These are phyloP conservation scores for Exidia glandulosa DNA, from an alignment of 768 basidiomycete genomes.

Conservation along the genomic window DNA sequence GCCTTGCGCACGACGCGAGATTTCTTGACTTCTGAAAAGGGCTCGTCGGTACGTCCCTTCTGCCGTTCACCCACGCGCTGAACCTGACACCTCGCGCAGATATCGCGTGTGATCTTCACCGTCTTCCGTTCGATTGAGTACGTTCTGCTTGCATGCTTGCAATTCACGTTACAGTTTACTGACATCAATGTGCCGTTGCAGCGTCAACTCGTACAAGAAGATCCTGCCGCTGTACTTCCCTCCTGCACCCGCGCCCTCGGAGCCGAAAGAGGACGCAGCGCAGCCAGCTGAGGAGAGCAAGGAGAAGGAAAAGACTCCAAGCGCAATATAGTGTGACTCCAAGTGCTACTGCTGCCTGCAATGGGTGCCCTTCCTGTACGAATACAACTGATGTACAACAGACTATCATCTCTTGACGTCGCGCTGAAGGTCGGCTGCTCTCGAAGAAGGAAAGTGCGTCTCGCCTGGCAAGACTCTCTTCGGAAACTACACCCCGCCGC, in stretches of 20 bases:
- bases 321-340: too few relatives aligned
- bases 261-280: not conserved
- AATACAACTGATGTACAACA: too few relatives aligned
- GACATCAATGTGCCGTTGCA: not conserved
- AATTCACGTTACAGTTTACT: not conserved
- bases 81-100: slow-evolving; percentile 11
- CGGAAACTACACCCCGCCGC: too few relatives aligned
- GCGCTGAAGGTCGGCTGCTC: too few relatives aligned
- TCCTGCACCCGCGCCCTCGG: slow-evolving; percentile 5
- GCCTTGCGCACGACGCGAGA: slow-evolving; percentile 49
- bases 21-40: slow-evolving; percentile 44
- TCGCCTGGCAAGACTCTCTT: too few relatives aligned
- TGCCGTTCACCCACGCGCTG: slow-evolving; percentile 18
- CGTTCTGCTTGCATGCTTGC: slow-evolving; percentile 51
- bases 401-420: too few relatives aligned
- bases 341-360: too few relatives aligned
- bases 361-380: too few relatives aligned
- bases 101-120: slow-evolving; percentile 68
- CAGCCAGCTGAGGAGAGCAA: not conserved
- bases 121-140: slow-evolving; percentile 60
- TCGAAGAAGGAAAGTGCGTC: too few relatives aligned
- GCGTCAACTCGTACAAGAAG: slow-evolving; percentile 22
- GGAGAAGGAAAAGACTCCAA: too few relatives aligned
- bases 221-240: slow-evolving; percentile 62
- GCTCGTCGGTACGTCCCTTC: slow-evolving; percentile 22